phyloP scores from a whole-genome alignment of 108 stramenopile genomes.

The Nannochloropsis oceanica region DNA sequence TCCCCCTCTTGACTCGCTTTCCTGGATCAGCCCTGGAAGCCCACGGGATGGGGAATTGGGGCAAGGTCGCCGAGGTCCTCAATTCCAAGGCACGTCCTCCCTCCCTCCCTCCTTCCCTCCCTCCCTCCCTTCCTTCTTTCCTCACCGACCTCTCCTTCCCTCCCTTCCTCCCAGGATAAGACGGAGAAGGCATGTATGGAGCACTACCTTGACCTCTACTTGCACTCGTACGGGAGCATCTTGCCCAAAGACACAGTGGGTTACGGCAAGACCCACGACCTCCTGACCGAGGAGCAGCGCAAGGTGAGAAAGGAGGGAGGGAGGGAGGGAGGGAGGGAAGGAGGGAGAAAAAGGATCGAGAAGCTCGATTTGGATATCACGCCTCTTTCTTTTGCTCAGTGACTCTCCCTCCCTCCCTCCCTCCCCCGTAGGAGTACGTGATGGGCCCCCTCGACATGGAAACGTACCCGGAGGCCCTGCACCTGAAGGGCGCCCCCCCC shows the following conservation, averaged over 20 bases:
- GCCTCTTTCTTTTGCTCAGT: too few relatives aligned
- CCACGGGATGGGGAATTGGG: constrained; percentile 6
- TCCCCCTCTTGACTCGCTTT: neutral
- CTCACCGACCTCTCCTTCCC: neutral
- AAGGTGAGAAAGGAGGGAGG: neutral
- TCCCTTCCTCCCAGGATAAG: neutral
- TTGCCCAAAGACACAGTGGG: neutral
- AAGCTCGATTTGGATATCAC: too few relatives aligned
- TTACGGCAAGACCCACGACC: neutral
- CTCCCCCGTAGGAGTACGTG: neutral
- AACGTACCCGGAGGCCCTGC: neutral
- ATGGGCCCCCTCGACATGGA: neutral
- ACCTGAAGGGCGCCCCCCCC: neutral
- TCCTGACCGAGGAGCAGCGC: neutral
- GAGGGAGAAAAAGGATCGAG: too few relatives aligned
- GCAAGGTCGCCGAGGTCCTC: neutral
- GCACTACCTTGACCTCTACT: constrained; percentile 3
- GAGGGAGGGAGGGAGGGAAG: too few relatives aligned
- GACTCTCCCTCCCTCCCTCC: neutral
- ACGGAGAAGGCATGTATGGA: neutral
- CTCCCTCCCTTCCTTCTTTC: neutral
- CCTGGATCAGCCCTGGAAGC: neutral
- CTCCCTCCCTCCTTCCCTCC: neutral
- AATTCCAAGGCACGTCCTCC: neutral
- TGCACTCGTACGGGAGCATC: neutral